Evolutionary conservation across 1,284 basidiomycete species (phyloP).

Genomic region (Puccinia novopanici): DNA sequence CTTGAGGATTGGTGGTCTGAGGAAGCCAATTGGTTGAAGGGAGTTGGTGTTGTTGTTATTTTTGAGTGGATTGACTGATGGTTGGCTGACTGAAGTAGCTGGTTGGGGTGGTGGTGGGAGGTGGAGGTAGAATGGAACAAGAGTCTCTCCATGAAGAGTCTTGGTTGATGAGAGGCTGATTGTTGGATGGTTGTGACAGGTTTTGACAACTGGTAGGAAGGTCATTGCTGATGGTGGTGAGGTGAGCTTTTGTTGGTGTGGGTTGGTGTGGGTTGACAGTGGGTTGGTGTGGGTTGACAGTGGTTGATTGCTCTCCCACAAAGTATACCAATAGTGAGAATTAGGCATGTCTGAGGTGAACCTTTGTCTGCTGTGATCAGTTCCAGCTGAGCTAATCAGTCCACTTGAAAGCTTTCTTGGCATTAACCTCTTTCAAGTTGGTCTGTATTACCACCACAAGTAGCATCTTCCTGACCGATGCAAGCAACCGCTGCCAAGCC

Average conservation of each 20-base stretch:
- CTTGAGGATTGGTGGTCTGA: slow-evolving; percentile 34
- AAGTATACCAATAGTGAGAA: neutral
- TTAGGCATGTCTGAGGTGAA: neutral
- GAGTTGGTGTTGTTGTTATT: neutral
- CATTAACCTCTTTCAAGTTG: no score
- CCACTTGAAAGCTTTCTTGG: no score
- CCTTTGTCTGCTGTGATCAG: neutral
- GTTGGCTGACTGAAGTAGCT: neutral
- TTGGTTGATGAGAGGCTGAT: neutral
- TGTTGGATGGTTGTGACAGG: slow-evolving; percentile 16
- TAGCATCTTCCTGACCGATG: no score
- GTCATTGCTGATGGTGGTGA: neutral
- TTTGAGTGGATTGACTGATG: neutral
- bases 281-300: neutral
- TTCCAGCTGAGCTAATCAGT: neutral
- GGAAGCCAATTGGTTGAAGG: slow-evolving; percentile 34
- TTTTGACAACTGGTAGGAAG: slow-evolving; percentile 9
- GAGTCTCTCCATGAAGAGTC: neutral
- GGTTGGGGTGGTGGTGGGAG: slow-evolving; percentile 16
- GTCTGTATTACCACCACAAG: no score
- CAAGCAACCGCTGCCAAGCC: no score
- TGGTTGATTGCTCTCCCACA: neutral
- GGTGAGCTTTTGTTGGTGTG: no score
- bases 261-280: no score
- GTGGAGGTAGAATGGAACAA: slow-evolving; percentile 39